Evolutionary conservation across 2,329 filamentous ascomycete genomes (phyloP), one percentile per base, ranked within the genome.

Genomic region (Fusarium zealandicum): DNA sequence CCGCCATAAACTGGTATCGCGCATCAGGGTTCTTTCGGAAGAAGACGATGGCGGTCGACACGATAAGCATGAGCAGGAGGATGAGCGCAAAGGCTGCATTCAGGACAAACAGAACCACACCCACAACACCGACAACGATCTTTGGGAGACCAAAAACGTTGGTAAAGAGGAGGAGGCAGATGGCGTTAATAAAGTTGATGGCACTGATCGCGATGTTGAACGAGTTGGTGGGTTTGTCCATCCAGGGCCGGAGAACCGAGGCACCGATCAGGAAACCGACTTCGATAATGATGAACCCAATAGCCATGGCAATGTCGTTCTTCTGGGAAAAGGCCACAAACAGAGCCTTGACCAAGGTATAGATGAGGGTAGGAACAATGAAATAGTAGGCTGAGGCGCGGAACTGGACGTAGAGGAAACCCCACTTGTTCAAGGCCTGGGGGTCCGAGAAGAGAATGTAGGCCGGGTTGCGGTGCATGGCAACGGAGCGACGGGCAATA

Each of bases 381-480:
- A 93, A 97, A 80, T 96, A 97, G 82, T 96, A 97, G 32, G 92
- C 92, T 3, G 92, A 93, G 32, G 93, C 93, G 69, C 93, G 90
- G 82, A 96, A 97, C 74, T 96, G 93, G 33, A 98, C 92, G 72
- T 98, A 98, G 62, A 98, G 84, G 80, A 97, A 97, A 17, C 93
- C 93, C 93, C 93, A 97, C 77, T 96, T 96, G 84, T 97, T 96
- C 61, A 98, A 84, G 46, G 90, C 88, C 59, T 91, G 84, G n/a
- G 93, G 92, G 69, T 98, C 93, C 3, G 93, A 96, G 78, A 96
- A 98, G 58, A 98, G 86, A 66, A 97, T 96, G 75, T 97, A 97
- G 22, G 93, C 93, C 20, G 93, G 92, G 78, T 96, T 97, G 77
- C 93, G 93, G 81, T 97, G 93, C 86, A 96, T 91, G 51, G 83